Percentiles rank a stretch among this genome's conserved stretches.
Conservation (phyloP, 495 filamentous ascomycete genomes). For the Physcia stellaris region DNA sequence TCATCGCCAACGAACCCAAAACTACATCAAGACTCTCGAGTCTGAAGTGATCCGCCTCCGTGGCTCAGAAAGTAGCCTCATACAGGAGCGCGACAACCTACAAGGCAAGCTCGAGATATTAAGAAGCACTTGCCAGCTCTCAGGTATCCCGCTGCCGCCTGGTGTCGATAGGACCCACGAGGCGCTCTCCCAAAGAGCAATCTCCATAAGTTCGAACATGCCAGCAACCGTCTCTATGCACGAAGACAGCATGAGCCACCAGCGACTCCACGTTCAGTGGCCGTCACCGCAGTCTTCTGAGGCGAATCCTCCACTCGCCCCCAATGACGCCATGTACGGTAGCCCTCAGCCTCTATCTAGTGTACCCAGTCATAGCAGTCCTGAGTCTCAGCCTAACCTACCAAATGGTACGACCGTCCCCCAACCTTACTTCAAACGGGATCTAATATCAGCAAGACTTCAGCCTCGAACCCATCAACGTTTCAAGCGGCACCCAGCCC, state of each 20-base stretch:
- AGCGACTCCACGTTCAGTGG: conserved; percentile 13
- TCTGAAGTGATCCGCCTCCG: conserved; percentile 16
- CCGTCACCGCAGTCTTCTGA: conserved; percentile 1
- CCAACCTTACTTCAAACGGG: too few species aligned
- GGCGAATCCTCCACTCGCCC: not conserved
- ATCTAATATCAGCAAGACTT: too few species aligned
- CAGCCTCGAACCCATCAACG: too few species aligned
- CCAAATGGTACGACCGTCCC: conserved; percentile 5
- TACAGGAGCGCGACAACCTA: conserved; percentile 12
- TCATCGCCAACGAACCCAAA: conserved; percentile 19
- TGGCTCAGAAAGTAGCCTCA: conserved; percentile 11
- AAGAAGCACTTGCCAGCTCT: conserved; percentile 4
- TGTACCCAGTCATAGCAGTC: not conserved
- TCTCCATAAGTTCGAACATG: conserved; percentile 3
- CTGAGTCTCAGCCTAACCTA: not conserved
- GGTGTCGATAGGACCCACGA: conserved; percentile 2
- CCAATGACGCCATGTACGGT: too few species aligned
- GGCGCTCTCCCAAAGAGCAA: not conserved
- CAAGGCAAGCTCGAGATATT: conserved; percentile 9
- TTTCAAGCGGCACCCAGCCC: not conserved
- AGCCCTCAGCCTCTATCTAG: not conserved
- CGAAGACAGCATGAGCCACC: conserved; percentile 11
- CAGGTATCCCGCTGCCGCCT: conserved; percentile 11
- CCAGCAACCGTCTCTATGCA: conserved; percentile 13
- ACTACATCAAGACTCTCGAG: conserved; percentile 19